These are phyloP conservation scores for Amanita brunnescens DNA, from an alignment of 768 basidiomycete species.

Conservation along the genomic window DNA sequence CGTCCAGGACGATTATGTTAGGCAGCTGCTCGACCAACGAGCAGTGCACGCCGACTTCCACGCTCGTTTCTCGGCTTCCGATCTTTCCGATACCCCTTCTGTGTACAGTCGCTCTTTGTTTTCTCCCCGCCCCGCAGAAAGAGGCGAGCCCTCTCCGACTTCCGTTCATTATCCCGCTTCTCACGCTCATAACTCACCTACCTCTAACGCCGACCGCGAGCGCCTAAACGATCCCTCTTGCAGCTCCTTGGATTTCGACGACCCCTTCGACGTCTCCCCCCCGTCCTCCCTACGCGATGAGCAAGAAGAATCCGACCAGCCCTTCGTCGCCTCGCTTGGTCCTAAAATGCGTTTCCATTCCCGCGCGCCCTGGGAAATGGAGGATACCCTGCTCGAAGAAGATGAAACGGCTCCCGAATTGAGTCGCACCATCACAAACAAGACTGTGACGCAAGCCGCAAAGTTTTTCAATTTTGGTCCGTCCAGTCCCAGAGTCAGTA, in stretches of 20 bases:
- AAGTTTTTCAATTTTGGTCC: conserved; percentile 38
- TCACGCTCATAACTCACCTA: conserved; percentile 6
- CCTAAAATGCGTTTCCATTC: conserved; percentile 80
- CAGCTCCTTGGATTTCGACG: conserved; percentile 51
- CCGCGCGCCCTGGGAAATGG: conserved; percentile 74
- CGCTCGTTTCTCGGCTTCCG: conserved; percentile 46
- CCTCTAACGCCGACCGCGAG: conserved; percentile 22
- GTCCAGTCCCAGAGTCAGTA: conserved; percentile 34
- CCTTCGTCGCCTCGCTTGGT: conserved; percentile 51
- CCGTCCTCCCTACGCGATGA: conserved; percentile 21
- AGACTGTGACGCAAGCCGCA: conserved; percentile 15
- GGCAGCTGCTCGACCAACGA: conserved; percentile 46
- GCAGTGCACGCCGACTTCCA: conserved; percentile 38
- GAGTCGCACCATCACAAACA: not conserved
- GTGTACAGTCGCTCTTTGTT: conserved; percentile 55
- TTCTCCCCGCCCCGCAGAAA: conserved; percentile 38
- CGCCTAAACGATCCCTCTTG: conserved; percentile 36
- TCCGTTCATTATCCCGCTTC: conserved; percentile 18
- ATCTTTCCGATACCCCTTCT: conserved; percentile 61
- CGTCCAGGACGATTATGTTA: conserved; percentile 38
- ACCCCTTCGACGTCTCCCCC: conserved; percentile 35
- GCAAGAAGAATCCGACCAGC: conserved; percentile 34
- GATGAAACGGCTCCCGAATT: conserved; percentile 16
- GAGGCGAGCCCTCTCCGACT: conserved; percentile 21
- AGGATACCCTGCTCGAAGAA: conserved; percentile 36